A percentile compares a stretch with the other conserved stretches of the same genome.
These are phyloP conservation scores for Fusarium sp. DNA, from an alignment of 2,329 filamentous ascomycete genomes.

Conservation along the genomic window DNA sequence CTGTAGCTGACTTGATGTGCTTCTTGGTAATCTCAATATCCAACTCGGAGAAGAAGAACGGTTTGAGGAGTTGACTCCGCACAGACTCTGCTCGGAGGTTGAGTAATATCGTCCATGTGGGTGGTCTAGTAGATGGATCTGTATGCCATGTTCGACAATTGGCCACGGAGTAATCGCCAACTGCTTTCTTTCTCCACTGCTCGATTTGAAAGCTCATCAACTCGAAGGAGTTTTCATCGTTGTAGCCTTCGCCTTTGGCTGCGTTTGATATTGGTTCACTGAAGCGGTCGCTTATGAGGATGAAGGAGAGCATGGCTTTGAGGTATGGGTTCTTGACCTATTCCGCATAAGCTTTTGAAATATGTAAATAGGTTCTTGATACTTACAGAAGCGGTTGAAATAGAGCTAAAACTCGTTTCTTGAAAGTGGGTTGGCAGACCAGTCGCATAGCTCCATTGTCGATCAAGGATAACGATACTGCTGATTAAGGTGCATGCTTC, in stretches of 20 bases:
- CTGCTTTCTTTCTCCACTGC: conserved; percentile 46
- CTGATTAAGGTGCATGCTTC: conserved; percentile 26
- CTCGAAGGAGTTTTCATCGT: conserved; percentile 48
- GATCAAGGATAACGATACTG: conserved; percentile 24
- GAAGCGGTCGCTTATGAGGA: conserved; percentile 33
- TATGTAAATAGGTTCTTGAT: accelerated
- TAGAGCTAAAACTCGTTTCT: conserved; percentile 31
- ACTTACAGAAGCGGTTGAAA: conserved; percentile 29
- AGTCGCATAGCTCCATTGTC: conserved; percentile 35
- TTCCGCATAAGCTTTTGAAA: accelerated
- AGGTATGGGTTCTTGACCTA: conserved; percentile 32
- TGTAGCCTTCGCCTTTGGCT: conserved; percentile 32
- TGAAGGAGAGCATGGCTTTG: conserved; percentile 33
- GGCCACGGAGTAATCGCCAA: conserved; percentile 29
- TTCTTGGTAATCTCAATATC: conserved; percentile 32
- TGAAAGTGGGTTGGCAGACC: conserved; percentile 31
- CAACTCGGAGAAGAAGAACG: conserved; percentile 32
- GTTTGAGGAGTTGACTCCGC: conserved; percentile 28
- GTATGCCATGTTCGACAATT: conserved; percentile 21
- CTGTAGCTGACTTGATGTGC: conserved; percentile 21
- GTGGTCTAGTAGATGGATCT: conserved; percentile 18
- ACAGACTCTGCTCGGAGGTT: conserved; percentile 36
- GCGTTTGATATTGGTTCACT: conserved; percentile 29
- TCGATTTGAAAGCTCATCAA: conserved; percentile 50
- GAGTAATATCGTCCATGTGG: conserved; percentile 26